These are phyloP conservation scores for Camellia lanceoleosa DNA, from an alignment of 148 eudicot species.

Conservation along the genomic window DNA sequence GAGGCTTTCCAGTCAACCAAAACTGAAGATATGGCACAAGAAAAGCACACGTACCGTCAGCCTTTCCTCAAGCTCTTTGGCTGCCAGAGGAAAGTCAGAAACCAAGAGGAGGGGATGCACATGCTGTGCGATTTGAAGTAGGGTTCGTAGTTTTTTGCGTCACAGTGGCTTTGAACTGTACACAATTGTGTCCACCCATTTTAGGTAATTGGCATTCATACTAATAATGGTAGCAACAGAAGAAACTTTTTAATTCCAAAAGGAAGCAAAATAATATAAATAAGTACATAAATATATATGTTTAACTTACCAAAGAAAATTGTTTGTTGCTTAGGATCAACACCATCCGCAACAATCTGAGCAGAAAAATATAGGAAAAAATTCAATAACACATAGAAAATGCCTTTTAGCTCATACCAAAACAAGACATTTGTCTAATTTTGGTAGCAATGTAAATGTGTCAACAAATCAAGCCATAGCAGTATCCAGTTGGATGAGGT, in stretches of 20 bases:
- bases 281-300: neutral
- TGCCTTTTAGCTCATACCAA: neutral
- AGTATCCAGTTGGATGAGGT: neutral
- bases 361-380: neutral
- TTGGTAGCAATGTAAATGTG: neutral
- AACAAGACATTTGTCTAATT: neutral
- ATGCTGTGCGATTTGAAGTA: constrained; percentile 39
- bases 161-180: constrained; percentile 58
- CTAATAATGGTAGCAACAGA: neutral
- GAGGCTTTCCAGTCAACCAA: neutral
- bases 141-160: constrained; percentile 48
- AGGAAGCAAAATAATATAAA: neutral
- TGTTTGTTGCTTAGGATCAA: constrained; percentile 70
- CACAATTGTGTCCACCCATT: constrained; percentile 12
- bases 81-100: constrained; percentile 45
- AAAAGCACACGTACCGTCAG: constrained; percentile 49
- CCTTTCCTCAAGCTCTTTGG: constrained; percentile 54
- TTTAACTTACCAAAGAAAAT: constrained; percentile 62
- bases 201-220: constrained; percentile 9
- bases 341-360: constrained; percentile 68
- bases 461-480: neutral
- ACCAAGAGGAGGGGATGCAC: constrained; percentile 59
- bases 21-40: neutral
- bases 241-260: neutral
- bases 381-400: neutral